These are phyloP conservation scores for Sarocladium kiliense DNA, from an alignment of 2,329 filamentous ascomycete genomes.

Conservation along the genomic window DNA sequence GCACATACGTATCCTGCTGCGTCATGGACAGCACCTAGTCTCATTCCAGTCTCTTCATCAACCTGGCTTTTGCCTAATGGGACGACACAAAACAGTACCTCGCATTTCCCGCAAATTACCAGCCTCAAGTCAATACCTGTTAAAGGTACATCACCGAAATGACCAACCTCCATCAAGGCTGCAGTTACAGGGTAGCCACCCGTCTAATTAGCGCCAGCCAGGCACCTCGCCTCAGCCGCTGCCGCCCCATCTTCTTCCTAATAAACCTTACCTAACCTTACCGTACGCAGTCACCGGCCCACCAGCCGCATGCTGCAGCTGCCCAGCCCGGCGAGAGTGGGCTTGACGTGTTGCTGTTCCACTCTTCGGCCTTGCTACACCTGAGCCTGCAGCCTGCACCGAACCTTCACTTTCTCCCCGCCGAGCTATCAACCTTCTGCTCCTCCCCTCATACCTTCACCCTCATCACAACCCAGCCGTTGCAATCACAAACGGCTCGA, in stretches of 20 bases:
- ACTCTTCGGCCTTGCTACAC: constrained; percentile 8
- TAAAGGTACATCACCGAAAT: too few species aligned
- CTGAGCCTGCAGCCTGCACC: constrained; percentile 6
- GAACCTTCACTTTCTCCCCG: constrained; percentile 9
- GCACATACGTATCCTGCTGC: too few species aligned
- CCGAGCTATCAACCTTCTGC: neutral
- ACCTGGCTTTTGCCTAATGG: too few species aligned
- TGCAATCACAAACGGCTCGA: neutral
- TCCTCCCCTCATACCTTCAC: neutral
- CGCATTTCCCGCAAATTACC: too few species aligned
- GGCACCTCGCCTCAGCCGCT: neutral
- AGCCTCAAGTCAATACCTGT: too few species aligned
- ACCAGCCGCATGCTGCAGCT: constrained; percentile 6
- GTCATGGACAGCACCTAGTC: too few species aligned
- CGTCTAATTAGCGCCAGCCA: neutral
- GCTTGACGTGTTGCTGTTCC: constrained; percentile 9
- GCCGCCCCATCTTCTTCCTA: neutral
- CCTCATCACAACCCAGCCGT: neutral
- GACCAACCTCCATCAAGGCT: too few species aligned
- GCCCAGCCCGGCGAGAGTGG: constrained; percentile 1
- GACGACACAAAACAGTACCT: too few species aligned
- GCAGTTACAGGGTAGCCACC: too few species aligned
- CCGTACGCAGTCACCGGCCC: neutral
- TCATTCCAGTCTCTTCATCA: too few species aligned
- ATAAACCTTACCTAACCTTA: neutral